Conservation (phyloP, 2,329 filamentous ascomycete species). For the Venturia effusa region DNA sequence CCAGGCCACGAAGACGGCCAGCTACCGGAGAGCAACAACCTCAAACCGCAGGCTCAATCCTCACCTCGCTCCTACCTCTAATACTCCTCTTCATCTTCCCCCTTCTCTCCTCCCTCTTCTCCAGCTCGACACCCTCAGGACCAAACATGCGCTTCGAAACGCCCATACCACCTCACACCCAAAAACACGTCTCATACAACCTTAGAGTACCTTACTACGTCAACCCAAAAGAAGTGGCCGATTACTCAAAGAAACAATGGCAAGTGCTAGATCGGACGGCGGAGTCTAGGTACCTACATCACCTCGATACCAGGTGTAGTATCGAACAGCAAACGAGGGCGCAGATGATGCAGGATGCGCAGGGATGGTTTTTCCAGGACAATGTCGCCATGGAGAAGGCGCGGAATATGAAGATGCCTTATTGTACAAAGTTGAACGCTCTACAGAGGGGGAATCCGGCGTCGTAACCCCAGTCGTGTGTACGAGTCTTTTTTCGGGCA, state of each 20-base stretch:
- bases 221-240: constrained; percentile 64
- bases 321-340: constrained; percentile 56
- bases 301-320: constrained; percentile 62
- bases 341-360: constrained; percentile 62
- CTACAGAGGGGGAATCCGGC: not conserved
- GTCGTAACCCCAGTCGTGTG: not conserved
- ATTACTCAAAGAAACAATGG: constrained; percentile 60
- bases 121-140: constrained; percentile 38
- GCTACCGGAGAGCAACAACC: constrained; percentile 31
- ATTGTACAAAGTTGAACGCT: constrained; percentile 44
- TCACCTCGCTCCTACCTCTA: constrained; percentile 74
- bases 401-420: constrained; percentile 47
- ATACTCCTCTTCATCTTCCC: constrained; percentile 74
- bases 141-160: constrained; percentile 69
- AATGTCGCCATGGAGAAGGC: constrained; percentile 68
- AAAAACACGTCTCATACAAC: constrained; percentile 58
- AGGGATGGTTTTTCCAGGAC: constrained; percentile 81
- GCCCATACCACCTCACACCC: constrained; percentile 59
- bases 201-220: constrained; percentile 76
- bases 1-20: constrained; percentile 63
- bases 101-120: constrained; percentile 69
- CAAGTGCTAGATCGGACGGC: constrained; percentile 65
- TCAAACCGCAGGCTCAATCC: constrained; percentile 36
- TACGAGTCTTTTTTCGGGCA: not conserved
- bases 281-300: constrained; percentile 60